Conservation (phyloP, 352 stramenopile species). For the Phytophthora ohioensis region DNA sequence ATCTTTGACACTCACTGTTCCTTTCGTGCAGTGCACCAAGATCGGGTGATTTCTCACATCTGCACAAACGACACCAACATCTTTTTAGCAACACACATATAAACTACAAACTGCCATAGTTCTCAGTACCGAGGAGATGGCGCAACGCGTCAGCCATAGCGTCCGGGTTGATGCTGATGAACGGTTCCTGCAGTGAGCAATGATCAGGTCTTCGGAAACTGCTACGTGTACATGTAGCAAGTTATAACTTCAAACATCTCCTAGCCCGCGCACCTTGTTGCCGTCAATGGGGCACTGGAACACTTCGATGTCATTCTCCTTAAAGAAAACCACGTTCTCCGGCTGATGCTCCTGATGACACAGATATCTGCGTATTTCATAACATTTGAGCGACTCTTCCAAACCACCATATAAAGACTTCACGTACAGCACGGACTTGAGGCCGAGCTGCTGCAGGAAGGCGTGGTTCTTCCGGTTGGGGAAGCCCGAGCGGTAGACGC, state of each 20-base stretch:
- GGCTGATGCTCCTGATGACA: conserved; percentile 87
- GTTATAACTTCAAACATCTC: neutral
- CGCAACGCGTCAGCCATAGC: conserved; percentile 81
- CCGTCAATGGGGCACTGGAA: conserved; percentile 90
- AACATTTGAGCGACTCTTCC: neutral
- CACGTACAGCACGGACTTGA: conserved; percentile 89
- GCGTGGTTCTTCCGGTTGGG: conserved; percentile 90
- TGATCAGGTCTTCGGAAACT: conserved; percentile 5
- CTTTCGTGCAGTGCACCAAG: conserved; percentile 90
- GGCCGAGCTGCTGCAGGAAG: conserved; percentile 86
- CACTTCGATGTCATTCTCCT: conserved; percentile 81
- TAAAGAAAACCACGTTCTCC: conserved; percentile 85
- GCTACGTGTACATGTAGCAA: too few species aligned
- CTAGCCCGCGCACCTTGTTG: conserved; percentile 71
- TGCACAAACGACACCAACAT: conserved; percentile 15
- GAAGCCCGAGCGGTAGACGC: conserved; percentile 90
- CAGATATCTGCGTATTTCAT: conserved; percentile 61
- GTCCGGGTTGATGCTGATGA: conserved; percentile 89
- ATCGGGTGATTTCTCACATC: conserved; percentile 90
- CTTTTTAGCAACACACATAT: conserved; percentile 1
- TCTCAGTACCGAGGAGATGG: conserved; percentile 69
- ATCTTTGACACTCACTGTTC: conserved; percentile 54
- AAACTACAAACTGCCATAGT: neutral
- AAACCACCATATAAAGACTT: neutral
- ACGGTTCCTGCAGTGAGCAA: conserved; percentile 69